Conservation (phyloP, 2,329 filamentous ascomycete genomes). For the Coccinonectria pachysandricola region DNA sequence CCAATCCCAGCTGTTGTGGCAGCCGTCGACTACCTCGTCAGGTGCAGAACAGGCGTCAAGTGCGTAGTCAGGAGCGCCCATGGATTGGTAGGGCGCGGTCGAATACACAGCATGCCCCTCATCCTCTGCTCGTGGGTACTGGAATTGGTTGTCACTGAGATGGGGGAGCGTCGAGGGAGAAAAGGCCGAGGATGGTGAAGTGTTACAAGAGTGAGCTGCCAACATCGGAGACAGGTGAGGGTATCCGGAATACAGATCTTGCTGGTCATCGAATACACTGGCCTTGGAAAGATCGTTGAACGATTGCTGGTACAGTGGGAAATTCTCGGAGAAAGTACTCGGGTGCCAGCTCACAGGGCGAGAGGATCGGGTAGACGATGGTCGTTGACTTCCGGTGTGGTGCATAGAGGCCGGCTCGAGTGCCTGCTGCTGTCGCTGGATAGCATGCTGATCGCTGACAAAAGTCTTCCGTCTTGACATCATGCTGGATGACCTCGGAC, state of each 20-base stretch:
- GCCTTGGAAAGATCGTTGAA: constrained; percentile 30
- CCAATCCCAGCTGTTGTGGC: constrained; percentile 28
- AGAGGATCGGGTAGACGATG: constrained; percentile 29
- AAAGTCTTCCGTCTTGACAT: constrained; percentile 45
- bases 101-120: constrained; percentile 26
- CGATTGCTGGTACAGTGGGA: constrained; percentile 28
- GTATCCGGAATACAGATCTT: constrained; percentile 30
- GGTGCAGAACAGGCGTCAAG: constrained; percentile 24
- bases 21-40: constrained; percentile 6
- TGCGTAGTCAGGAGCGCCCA: constrained; percentile 9
- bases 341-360: constrained; percentile 72
- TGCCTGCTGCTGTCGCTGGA: constrained; percentile 36
- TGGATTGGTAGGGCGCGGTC: constrained; percentile 17
- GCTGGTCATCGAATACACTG: constrained; percentile 27
- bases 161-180: constrained; percentile 44
- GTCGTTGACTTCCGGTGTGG: too few relatives aligned
- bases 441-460: constrained; percentile 38
- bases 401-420: constrained; percentile 31
- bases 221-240: constrained; percentile 42
- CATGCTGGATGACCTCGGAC: constrained; percentile 45
- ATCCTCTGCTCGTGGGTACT: constrained; percentile 30
- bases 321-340: constrained; percentile 38
- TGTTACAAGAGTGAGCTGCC: constrained; percentile 45
- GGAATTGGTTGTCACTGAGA: constrained; percentile 25
- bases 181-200: constrained; percentile 44